Percentiles rank a stretch among this genome's conserved stretches.
Evolutionary conservation across 257 asterid species (phyloP).

Genomic region (Solanum lycopersicoides): DNA sequence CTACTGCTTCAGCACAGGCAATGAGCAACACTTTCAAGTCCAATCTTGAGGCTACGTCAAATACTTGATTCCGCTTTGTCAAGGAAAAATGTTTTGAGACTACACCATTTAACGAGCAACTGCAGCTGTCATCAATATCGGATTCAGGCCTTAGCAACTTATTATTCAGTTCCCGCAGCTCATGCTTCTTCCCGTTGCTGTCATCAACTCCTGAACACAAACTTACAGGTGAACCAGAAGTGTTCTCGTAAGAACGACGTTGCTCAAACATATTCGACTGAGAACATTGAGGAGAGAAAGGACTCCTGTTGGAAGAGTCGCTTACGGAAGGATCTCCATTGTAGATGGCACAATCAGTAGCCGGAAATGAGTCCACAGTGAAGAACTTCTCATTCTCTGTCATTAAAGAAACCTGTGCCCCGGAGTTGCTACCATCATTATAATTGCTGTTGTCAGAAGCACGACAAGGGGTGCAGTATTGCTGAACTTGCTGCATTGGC

Average conservation of each 20-base stretch:
- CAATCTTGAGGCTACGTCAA: conserved; percentile 68
- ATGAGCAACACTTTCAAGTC: conserved; percentile 62
- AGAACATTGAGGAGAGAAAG: conserved; percentile 76
- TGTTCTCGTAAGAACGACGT: conserved; percentile 37
- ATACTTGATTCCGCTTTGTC: conserved; percentile 36
- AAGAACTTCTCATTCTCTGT: conserved; percentile 46
- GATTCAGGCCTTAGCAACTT: conserved; percentile 61
- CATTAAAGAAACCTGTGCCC: conserved; percentile 36
- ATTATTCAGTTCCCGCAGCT: conserved; percentile 47
- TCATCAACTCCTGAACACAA: conserved; percentile 79
- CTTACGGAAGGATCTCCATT: conserved; percentile 58
- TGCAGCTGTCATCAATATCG: conserved; percentile 51
- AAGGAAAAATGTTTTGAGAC: conserved; percentile 29
- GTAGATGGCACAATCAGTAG: conserved; percentile 17
- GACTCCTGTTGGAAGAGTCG: conserved; percentile 49
- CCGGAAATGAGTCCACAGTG: conserved; percentile 80
- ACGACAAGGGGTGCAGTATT: conserved; percentile 33
- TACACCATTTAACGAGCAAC: conserved; percentile 41
- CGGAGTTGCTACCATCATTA: conserved; percentile 33
- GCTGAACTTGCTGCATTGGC: conserved; percentile 40
- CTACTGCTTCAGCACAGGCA: conserved; percentile 63
- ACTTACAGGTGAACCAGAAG: conserved; percentile 69
- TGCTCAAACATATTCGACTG: conserved; percentile 55
- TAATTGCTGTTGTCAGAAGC: conserved; percentile 29
- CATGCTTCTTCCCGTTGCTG: conserved; percentile 52